Conservation (phyloP, 495 filamentous ascomycete genomes). For the Podospora fimiseda region DNA sequence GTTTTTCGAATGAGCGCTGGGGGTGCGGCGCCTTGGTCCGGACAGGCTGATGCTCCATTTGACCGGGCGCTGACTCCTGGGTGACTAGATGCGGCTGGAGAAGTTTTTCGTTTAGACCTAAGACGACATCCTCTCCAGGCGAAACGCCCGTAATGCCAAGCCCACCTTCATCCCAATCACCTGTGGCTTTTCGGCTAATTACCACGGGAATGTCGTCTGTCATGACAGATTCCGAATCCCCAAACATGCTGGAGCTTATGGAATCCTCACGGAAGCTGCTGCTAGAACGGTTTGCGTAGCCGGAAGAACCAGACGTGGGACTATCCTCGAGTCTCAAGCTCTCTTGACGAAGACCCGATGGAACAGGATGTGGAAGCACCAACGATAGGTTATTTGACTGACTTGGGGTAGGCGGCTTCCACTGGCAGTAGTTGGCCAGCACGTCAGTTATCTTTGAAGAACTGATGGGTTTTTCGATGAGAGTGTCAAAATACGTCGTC, state of each 20-base stretch:
- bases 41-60: conserved; percentile 48
- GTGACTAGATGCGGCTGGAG: conserved; percentile 49
- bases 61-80: conserved; percentile 61
- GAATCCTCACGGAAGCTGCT: conserved; percentile 80
- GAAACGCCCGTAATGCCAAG: conserved; percentile 57
- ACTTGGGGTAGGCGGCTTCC: conserved; percentile 68
- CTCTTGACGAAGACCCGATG: conserved; percentile 58
- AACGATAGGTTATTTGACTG: conserved; percentile 36
- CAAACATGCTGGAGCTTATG: conserved; percentile 76
- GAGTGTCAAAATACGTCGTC: conserved; percentile 86
- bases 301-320: conserved; percentile 74
- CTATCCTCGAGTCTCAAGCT: conserved; percentile 64
- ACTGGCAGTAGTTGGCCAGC: conserved; percentile 77
- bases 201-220: conserved; percentile 75
- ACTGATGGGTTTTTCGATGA: conserved; percentile 95
- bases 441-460: conserved; percentile 81
- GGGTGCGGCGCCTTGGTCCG: conserved; percentile 37
- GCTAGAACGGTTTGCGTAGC: conserved; percentile 59
- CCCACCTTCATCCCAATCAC: conserved; percentile 67
- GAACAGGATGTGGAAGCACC: conserved; percentile 47
- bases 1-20: conserved; percentile 69
- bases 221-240: conserved; percentile 71
- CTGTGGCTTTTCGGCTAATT: conserved; percentile 58
- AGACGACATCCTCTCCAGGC: no score
- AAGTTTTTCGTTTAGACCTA: no score